phyloP scores from a whole-genome alignment of 352 stramenopile species.

The Halophytophthora polymorphica region DNA sequence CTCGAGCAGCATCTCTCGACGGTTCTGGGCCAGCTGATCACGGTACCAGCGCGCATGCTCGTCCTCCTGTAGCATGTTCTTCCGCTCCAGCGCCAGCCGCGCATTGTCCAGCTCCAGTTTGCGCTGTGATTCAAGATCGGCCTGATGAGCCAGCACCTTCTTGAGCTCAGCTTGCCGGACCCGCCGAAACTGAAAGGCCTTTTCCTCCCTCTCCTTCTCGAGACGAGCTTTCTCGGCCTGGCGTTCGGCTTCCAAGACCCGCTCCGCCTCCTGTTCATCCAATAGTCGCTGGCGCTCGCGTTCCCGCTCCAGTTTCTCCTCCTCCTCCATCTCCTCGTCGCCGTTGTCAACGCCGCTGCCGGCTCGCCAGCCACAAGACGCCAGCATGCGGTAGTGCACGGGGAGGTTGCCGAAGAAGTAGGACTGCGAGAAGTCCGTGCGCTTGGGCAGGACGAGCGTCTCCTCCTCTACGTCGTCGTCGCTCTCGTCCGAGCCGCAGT shows the following conservation, averaged over 20 bases:
- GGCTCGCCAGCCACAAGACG: conserved; percentile 40
- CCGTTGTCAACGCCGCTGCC: conserved; percentile 69
- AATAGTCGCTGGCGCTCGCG: conserved; percentile 52
- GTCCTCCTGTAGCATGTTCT: conserved; percentile 41
- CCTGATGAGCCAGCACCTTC: conserved; percentile 54
- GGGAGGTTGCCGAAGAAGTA: conserved; percentile 75
- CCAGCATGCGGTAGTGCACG: conserved; percentile 35
- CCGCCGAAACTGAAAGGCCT: conserved; percentile 43
- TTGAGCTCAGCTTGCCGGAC: conserved; percentile 52
- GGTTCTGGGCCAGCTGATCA: conserved; percentile 29
- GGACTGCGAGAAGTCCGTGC: conserved; percentile 62
- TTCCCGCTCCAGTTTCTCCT: conserved; percentile 58
- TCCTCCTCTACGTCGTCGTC: conserved; percentile 52
- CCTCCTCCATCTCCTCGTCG: conserved; percentile 71
- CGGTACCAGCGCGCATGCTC: conserved; percentile 23
- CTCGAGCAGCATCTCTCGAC: conserved; percentile 40
- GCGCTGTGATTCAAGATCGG: conserved; percentile 46
- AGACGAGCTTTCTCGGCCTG: conserved; percentile 44
- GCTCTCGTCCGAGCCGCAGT: conserved; percentile 31
- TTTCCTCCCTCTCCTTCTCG: conserved; percentile 68
- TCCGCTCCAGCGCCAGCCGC: conserved; percentile 17
- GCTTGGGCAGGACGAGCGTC: conserved; percentile 41
- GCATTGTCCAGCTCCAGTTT: conserved; percentile 30
- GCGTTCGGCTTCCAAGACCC: conserved; percentile 48
- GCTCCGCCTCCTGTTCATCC: conserved; percentile 59